Evolutionary conservation across 1,139 yeast genomes (phyloP), one percentile per base, ranked within the genome.

Genomic region (Geotrichum restrictum): DNA sequence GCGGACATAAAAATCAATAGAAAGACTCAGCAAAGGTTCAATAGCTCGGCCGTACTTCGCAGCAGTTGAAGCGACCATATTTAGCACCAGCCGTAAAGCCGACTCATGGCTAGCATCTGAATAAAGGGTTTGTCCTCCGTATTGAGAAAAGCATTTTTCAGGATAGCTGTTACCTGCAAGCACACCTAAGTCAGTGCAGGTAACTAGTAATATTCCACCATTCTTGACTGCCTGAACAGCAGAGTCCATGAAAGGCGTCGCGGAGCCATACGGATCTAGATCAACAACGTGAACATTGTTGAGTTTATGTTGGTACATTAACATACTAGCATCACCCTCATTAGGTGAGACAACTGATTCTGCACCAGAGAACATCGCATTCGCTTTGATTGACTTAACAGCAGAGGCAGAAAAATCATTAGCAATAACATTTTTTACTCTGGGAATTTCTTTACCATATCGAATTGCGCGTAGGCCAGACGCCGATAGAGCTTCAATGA

Each of bases 191-290:
- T 93, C 99, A 0, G 99, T 93, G 68, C 98, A 94, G 0, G 99
- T 93, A 6, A 93, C 93, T 47, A 91, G 72, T 60, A 93, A 70
- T 47, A 93, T 66, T 0, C 98, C 99, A 48, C 85, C 93, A 60
- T 89, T 91, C 50, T 78, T 80, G 13, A 91, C 78, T 38, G 85
- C 74, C 62, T 88, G 95, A 33, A 93, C 75, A 0, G 98, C 97
- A 29, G 93, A 80, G 66, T 93, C 98, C 39, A 93, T 76, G 65
- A 93, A 93, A 4, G 98, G 98, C 1, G 96, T 81, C 0, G 97
- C 98, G 0, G 97, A 85, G 19, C 99, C 99, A 66, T 93, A 93
- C 0, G 99, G 99, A 66, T 93, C 99, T 53, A 93, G 76, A 69
- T 93, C 99, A 54, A 94, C 81, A 10, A 88, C 87, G 64, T 93